phyloP scores from a whole-genome alignment of 106 monocot genomes.

The Acorus gramineus region DNA sequence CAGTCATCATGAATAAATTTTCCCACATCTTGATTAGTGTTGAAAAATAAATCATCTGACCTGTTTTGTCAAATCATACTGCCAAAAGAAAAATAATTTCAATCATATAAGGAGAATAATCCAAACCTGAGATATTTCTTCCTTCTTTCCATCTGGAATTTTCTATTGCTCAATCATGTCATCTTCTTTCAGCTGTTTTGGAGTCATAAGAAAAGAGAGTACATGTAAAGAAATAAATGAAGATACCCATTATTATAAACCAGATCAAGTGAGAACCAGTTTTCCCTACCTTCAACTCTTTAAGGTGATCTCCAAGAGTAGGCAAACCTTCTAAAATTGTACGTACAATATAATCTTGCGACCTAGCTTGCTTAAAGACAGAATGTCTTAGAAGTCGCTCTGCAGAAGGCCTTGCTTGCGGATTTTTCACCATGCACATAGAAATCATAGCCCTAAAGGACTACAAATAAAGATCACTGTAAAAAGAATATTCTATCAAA shows the following conservation, averaged over 20 bases:
- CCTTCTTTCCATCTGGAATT: constrained; percentile 54
- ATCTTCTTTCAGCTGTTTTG: constrained; percentile 68
- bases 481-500: not conserved
- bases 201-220: not conserved
- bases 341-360: constrained; percentile 55
- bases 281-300: constrained; percentile 54
- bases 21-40: no score
- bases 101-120: not conserved
- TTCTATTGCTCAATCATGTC: constrained; percentile 73
- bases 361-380: constrained; percentile 87
- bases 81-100: no score
- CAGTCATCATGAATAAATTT: no score
- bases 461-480: constrained; percentile 17
- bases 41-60: no score
- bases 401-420: constrained; percentile 73
- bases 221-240: not conserved
- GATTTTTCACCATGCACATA: constrained; percentile 90
- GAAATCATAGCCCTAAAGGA: constrained; percentile 80
- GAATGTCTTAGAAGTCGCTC: constrained; percentile 69
- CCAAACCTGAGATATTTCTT: constrained; percentile 65
- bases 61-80: no score
- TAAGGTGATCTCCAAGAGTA: constrained; percentile 61
- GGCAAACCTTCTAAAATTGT: constrained; percentile 75
- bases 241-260: constrained; percentile 2
- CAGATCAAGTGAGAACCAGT: not conserved